Evolutionary conservation across 1,284 basidiomycete species (phyloP).

Genomic region (Moniliella sp.): DNA sequence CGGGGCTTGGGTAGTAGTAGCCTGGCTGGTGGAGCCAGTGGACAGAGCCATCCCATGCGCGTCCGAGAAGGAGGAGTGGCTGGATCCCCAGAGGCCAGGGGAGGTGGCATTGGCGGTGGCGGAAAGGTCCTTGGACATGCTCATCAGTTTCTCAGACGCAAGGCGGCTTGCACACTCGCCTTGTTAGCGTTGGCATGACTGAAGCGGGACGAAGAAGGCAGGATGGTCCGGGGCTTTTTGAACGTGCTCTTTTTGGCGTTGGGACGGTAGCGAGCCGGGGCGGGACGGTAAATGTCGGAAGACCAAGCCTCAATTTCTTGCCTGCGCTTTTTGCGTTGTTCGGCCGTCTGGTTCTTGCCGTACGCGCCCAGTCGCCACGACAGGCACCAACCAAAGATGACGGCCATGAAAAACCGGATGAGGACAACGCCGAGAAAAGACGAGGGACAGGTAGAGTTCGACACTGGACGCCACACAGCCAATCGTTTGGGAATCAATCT

Average conservation of each 20-base stretch:
- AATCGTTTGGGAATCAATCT: conserved; percentile 76
- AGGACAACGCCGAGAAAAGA: conserved; percentile 89
- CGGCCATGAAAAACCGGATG: conserved; percentile 88
- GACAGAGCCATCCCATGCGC: too few species aligned
- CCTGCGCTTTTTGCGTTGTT: conserved; percentile 72
- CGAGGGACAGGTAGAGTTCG: conserved; percentile 78
- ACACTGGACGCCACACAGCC: conserved; percentile 86
- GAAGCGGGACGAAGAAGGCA: conserved; percentile 43
- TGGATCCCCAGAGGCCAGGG: too few species aligned
- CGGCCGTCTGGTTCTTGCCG: conserved; percentile 62
- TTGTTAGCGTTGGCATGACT: conserved; percentile 13
- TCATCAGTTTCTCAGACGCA: conserved; percentile 3
- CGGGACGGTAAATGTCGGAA: conserved; percentile 80
- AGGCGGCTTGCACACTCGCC: neutral
- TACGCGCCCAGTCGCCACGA: conserved; percentile 83
- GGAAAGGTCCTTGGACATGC: conserved; percentile 1
- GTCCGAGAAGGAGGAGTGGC: too few species aligned
- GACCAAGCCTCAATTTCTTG: conserved; percentile 89
- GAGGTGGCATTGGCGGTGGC: conserved; percentile 4
- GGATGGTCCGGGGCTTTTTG: conserved; percentile 59
- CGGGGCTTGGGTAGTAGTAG: too few species aligned
- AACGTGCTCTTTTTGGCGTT: conserved; percentile 46
- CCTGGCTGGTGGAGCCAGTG: too few species aligned
- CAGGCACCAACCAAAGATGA: conserved; percentile 90
- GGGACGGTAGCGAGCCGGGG: conserved; percentile 71